Evolutionary conservation across 257 asterid species (phyloP), one percentile per base, ranked within the genome.

Genomic region (Plectranthus barbatus): DNA sequence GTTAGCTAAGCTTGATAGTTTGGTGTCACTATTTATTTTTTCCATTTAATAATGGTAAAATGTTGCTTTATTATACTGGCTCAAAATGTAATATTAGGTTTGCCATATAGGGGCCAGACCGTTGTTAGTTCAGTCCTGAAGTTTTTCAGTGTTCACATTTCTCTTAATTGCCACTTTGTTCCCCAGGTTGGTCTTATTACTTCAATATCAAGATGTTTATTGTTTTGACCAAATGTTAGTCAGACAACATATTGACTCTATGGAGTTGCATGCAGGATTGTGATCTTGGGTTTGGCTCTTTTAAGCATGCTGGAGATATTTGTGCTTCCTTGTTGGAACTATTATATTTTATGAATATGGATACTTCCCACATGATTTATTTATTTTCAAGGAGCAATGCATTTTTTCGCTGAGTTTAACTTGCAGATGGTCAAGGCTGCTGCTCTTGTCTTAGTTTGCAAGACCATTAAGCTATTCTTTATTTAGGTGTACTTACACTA

Each of bases 251-350:
- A 74, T 83, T 83, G 84, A 83, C 90, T 57, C 76, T 61, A 72
- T 80, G 86, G 80, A 75, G 83, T 75, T 83, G 76, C 73, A 76
- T 83, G 83, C 90, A 80, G 86, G 86, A 36, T 64, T 74, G 57
- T 76, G 79, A 73, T 72, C 81, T 73, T 76, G 77, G 81, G 73
- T 68, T 68, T 77, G 80, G 80, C 81, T 68, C 78, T 72, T 77
- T 72, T 80, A 71, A 70, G 80, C 88, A 62, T 72, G 70, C 73
- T 73, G 79, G 82, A 76, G 86, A 76, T 68, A 66, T 44, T 71
- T 64, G 73, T 73, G 72, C 79, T 60, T 69, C 80, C 57, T 68
- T 76, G 71, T 77, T 58, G 84, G 81, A 69, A 64, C 64, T 69
- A 56, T 70, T 75, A 52, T 77, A 62, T 65, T 70, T 79, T 56